Evolutionary conservation across 352 stramenopile species (phyloP), one percentile per base, ranked within the genome.

Genomic region (Globisporangium yorkense): DNA sequence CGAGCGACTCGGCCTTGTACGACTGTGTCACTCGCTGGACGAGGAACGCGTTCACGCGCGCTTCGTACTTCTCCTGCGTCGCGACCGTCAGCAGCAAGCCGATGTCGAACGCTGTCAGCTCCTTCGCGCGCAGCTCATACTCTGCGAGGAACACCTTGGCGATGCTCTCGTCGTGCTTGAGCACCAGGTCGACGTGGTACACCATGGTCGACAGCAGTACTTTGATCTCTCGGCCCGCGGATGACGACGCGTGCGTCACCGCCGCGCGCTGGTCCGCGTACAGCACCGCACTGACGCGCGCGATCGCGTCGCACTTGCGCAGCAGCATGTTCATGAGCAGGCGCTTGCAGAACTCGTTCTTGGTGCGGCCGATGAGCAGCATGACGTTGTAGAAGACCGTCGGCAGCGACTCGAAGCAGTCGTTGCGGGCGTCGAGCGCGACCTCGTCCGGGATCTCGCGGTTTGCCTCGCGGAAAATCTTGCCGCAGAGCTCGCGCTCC

Each of bases 141-240:
- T 74, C 76, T 0, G 64, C 44, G 44, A 78, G 24, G 12, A 87
- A 68, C 5, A 78, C 46, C 7, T 70, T 67, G 0, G 64, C 70
- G 13, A 87, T 57, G 15, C 31, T 54, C 5, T 78, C 59, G 45
- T 78, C 73, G 45, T 87, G 70, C 27, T 73, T 65, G 50, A 85
- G 54, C 13, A 75, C 65, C 48, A 80, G 70, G 31, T 83, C 74
- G 2, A 83, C 49, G 33, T 87, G 72, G 55, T 85, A 84, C 15
- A 87, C 52, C 43, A 87, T 74, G 6, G 73, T 87, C 16, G 74
- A 80, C 39, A 77, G 68, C 2, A 79, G 51, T 31, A 57, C 59
- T 21, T 65, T 63, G 10, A 80, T 49, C 35, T 80, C 68, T 10
- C 62, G 57, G 3, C 57, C 52, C 12, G 51, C 51, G 7, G 39